phyloP scores from a whole-genome alignment of 148 eudicot species.

The Camellia lanceoleosa region DNA sequence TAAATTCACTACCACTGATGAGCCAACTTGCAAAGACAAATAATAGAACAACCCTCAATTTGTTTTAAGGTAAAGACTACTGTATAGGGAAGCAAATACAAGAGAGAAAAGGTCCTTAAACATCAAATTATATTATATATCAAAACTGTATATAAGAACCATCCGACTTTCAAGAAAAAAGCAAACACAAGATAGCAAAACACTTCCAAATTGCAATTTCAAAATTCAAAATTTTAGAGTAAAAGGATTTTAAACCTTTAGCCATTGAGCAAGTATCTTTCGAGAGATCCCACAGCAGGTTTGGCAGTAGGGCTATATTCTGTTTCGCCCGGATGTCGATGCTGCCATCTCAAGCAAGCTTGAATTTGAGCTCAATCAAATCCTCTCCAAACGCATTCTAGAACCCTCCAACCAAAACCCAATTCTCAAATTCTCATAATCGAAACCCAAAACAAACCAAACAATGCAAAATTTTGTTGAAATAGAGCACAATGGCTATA shows the following conservation, averaged over 20 bases:
- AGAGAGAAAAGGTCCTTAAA: background rate
- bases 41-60: too few relatives aligned
- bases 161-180: background rate
- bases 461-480: background rate
- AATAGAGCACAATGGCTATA: too few relatives aligned
- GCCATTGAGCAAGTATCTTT: slow-evolving; percentile 77
- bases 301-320: slow-evolving; percentile 55
- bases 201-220: background rate
- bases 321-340: slow-evolving; percentile 73
- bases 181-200: background rate
- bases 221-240: background rate
- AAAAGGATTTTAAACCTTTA: slow-evolving; percentile 43
- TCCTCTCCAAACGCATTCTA: slow-evolving; percentile 73
- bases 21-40: background rate
- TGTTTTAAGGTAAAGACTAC: background rate
- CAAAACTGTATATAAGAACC: background rate
- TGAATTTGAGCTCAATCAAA: slow-evolving; percentile 68
- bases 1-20: background rate
- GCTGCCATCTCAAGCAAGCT: slow-evolving; percentile 84
- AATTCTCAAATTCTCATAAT: slow-evolving; percentile 26
- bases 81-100: background rate
- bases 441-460: slow-evolving; percentile 14
- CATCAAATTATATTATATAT: background rate
- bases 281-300: slow-evolving; percentile 70
- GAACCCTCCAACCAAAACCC: slow-evolving; percentile 14